Evolutionary conservation across 176 grass and related monocot genomes (phyloP).

Genomic region (Echinochloa phyllopogon): DNA sequence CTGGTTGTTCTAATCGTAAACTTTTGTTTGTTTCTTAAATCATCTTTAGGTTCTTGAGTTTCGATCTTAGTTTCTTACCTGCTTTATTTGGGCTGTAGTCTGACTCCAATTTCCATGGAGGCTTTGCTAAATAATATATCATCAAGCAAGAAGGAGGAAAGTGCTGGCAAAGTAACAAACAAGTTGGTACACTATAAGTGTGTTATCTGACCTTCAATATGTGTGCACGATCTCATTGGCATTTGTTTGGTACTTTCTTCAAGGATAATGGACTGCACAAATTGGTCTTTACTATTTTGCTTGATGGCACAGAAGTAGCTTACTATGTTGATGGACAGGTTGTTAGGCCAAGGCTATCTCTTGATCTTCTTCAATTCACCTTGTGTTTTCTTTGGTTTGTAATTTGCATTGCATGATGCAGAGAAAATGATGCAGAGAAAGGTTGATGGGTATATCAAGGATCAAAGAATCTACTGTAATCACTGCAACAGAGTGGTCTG

Average conservation of each 20-base stretch:
- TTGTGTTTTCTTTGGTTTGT: conserved; percentile 29
- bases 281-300: conserved; percentile 82
- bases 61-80: conserved; percentile 29
- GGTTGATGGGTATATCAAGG: conserved; percentile 92
- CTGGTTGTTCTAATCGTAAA: conserved; percentile 22
- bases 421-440: conserved; percentile 94
- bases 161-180: conserved; percentile 74
- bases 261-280: conserved; percentile 78
- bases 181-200: conserved; percentile 61
- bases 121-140: conserved; percentile 50
- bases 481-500: conserved; percentile 90
- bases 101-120: conserved; percentile 48
- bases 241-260: conserved; percentile 32
- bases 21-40: not conserved
- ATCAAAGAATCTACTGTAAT: conserved; percentile 91
- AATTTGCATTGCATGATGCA: conserved; percentile 48
- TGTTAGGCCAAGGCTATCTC: conserved; percentile 45
- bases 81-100: conserved; percentile 30
- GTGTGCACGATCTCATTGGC: conserved; percentile 37
- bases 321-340: conserved; percentile 88
- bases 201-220: conserved; percentile 24
- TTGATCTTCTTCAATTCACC: conserved; percentile 19
- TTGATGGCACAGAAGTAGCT: conserved; percentile 83
- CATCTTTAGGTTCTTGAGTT: conserved; percentile 4
- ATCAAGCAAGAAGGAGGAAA: conserved; percentile 57